These are phyloP conservation scores for Gentiana macrophylla DNA, from an alignment of 257 asterid species.

Conservation along the genomic window DNA sequence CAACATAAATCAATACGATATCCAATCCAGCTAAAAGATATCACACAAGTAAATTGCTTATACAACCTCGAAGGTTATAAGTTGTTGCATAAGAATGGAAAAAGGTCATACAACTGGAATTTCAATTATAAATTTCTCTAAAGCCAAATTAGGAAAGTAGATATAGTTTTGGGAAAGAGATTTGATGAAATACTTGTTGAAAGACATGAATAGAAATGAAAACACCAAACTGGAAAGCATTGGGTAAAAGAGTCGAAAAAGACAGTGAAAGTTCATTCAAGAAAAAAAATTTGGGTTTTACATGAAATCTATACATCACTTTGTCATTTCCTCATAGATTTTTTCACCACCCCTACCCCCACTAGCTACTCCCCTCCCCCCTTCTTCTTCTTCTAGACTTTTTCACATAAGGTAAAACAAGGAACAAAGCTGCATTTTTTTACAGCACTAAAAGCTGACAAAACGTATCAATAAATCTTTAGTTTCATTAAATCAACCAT, in stretches of 20 bases:
- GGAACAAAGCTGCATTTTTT: no score
- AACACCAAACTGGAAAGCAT: conserved; percentile 37
- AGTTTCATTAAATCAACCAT: conserved; percentile 20
- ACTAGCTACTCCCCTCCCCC: no score
- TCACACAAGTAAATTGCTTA: no score
- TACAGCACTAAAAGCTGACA: conserved; percentile 2
- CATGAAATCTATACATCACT: conserved; percentile 24
- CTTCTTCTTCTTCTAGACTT: no score
- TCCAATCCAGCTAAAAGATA: no score
- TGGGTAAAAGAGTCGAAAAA: conserved; percentile 14
- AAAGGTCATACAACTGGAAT: conserved; percentile 26
- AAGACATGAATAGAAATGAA: conserved; percentile 50
- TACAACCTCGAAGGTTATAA: no score
- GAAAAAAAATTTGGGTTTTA: conserved; percentile 13
- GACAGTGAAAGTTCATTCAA: conserved; percentile 23
- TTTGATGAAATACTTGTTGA: conserved; percentile 35
- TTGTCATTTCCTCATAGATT: no score
- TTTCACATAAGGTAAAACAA: no score
- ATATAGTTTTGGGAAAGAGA: conserved; percentile 28
- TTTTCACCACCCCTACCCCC: no score
- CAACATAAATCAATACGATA: no score
- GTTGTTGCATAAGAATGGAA: no score
- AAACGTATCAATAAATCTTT: conserved; percentile 8
- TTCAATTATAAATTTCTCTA: conserved; percentile 7
- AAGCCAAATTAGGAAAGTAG: conserved; percentile 48